Evolutionary conservation across 2,329 filamentous ascomycete species (phyloP).

Genomic region (Calonectria hawksworthii): DNA sequence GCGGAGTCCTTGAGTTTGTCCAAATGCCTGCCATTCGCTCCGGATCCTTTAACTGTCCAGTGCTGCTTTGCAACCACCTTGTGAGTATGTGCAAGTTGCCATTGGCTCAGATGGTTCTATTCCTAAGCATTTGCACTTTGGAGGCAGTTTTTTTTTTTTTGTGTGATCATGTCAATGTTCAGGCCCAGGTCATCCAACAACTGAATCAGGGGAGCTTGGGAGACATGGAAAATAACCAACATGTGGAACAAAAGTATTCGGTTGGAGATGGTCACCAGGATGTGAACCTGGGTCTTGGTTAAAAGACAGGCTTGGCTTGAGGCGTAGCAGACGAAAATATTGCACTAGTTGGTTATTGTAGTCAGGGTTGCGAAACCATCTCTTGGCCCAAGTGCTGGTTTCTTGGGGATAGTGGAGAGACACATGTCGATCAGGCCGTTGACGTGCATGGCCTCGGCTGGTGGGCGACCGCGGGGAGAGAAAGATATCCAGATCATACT

Average conservation of each 20-base stretch:
- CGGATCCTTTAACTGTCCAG: background rate
- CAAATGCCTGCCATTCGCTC: background rate
- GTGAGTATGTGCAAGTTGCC: background rate
- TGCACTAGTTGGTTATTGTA: background rate
- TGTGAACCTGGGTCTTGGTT: conserved; percentile 39
- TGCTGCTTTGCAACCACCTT: background rate
- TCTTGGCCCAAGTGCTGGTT: background rate
- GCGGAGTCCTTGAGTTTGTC: background rate
- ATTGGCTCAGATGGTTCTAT: background rate
- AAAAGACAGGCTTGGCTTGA: conserved; percentile 40
- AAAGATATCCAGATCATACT: conserved; percentile 15
- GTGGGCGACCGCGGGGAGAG: conserved; percentile 24
- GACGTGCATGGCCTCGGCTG: conserved; percentile 38
- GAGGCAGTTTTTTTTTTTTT: background rate
- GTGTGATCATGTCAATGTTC: background rate
- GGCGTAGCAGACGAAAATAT: conserved; percentile 30
- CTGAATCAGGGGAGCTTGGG: background rate
- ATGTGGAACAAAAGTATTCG: background rate
- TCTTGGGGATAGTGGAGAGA: conserved; percentile 12
- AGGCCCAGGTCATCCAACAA: background rate
- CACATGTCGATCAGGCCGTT: conserved; percentile 36
- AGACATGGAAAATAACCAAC: background rate
- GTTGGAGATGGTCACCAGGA: conserved; percentile 34
- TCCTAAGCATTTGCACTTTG: background rate
- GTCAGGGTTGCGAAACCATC: background rate